Base-by-base conservation (phyloP, 2,329 filamentous ascomycete genomes). In the Dothistroma pini region DNA sequence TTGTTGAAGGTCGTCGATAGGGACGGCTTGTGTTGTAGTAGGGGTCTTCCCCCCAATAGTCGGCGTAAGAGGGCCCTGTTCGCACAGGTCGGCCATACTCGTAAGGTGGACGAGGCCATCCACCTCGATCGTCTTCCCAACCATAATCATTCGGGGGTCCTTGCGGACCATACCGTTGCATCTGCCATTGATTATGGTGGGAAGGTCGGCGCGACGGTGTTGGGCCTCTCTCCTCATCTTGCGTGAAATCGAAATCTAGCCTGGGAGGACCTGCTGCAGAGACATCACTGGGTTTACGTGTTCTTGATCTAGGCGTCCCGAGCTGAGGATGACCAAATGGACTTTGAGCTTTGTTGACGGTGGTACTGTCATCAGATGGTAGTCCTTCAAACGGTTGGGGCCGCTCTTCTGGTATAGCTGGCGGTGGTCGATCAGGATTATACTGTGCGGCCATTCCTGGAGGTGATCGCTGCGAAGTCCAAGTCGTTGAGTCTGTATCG, bases 41-140 rank as follows among this genome's bases (percentile, higher is more conserved):
- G 19, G 63, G 65, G n/a, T 71, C 66, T 22, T 71, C 67, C 31
- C 52, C 62, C 52, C 66, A 69, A 48, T 65, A 67, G 54, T 68
- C 66, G 7, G 56, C 57, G 14, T 60, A 59, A 6, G 54, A 44
- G 10, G 35, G 60, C 50, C 25, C 60, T 38, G 62, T 52, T 22
- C 63, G 61, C n/a, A 59, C 56, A 2, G 63, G 63, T 11, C 55
- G 52, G 8, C 64, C 67, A 35, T 70, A 70, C 6, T 71, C 67
- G 54, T 67, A 67, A 7, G 67, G 65, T 11, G 62, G 60, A 2
- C 67, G 62, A n/a, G 66, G 63, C n/a, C 59, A 63, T 52, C 63
- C 66, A 4, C 56, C 59, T 29, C 63, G 60, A 8, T 69, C 67
- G 32, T 69, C 64, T 29, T 71, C 65, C n/a, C 52, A 66, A 14